Base-by-base conservation (phyloP, 129 eudicot genomes). In the Scalesia atractyloides region DNA sequence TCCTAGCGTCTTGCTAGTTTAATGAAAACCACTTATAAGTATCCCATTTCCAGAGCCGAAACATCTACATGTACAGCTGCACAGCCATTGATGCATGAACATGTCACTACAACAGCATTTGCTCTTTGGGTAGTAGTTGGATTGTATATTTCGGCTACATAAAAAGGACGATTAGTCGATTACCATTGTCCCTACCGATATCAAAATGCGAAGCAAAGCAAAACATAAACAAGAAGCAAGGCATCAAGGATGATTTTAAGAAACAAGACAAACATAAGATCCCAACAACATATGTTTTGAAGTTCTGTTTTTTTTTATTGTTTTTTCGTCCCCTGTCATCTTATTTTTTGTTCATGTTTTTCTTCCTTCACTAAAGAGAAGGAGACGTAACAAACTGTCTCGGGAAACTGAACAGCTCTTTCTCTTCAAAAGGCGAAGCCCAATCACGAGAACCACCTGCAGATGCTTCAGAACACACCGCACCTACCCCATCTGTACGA, bases 301-400 rank as follows among this genome's bases (percentile, higher is more conserved):
- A 69, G 74, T 53, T 52, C 49, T 19, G 52, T 63, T 63, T 63
- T 59, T 59, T 50, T 14, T 63, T 63, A 36, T 36, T 63, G 24
- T 36, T 63, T 63, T 63, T 63, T 63, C 68, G 37, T 63, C 68
- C 68, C 49, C 49, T 74, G 16, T 78, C 50, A 65, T 50, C 54
- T 75, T 76, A 76, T 76, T 76, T 33, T 56, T 79, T 82, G 76
- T 54, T 69, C 69, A 66, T 75, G 62, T 54, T 76, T 76, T 80
- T 41, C 62, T 73, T 61, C 34, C 18, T 59, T 71, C 73, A 64
- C 82, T 84, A 87, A 80, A 82, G 93, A 52, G 96, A 76, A 24
- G 97, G 96, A 62, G 96, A 86, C 79, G 86, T 86, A 82, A 89
- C 97, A 77, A 82, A 88, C 87, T 92, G 97, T 80, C 96, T 92